Evolutionary conservation across 495 filamentous ascomycete species (phyloP).

Genomic region (Glutinoglossum americanum): DNA sequence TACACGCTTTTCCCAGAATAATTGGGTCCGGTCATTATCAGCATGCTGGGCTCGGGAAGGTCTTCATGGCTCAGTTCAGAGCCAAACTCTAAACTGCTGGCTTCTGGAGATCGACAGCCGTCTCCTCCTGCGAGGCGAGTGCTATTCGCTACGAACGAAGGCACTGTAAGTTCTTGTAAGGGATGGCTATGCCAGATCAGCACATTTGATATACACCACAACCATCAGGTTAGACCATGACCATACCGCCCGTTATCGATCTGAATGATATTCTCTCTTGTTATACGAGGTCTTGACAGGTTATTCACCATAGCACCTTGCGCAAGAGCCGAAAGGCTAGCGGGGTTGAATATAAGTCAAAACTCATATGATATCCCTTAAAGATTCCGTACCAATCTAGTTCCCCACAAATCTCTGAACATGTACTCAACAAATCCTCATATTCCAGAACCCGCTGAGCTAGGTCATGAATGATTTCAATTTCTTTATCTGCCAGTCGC

Average conservation of each 20-base stretch:
- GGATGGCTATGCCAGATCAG: conserved; percentile 35
- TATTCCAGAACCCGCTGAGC: conserved; percentile 49
- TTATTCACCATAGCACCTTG: conserved; percentile 58
- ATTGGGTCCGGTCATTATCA: conserved; percentile 82
- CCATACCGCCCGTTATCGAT: too few relatives aligned
- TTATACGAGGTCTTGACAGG: conserved; percentile 48
- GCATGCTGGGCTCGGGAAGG: conserved; percentile 36
- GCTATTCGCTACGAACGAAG: conserved; percentile 74
- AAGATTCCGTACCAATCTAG: conserved; percentile 40
- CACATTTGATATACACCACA: too few relatives aligned
- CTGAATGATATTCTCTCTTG: conserved; percentile 28
- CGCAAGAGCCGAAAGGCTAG: conserved; percentile 59
- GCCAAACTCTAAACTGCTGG: not conserved
- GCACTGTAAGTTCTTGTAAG: conserved; percentile 71
- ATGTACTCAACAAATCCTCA: conserved; percentile 39
- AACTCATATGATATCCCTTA: not conserved
- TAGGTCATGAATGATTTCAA: conserved; percentile 70
- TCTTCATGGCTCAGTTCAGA: conserved; percentile 5
- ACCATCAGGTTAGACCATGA: too few relatives aligned
- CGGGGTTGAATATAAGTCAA: conserved; percentile 5
- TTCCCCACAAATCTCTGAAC: conserved; percentile 65
- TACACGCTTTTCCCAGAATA: conserved; percentile 94
- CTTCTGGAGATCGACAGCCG: conserved; percentile 11
- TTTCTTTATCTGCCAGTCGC: conserved; percentile 49
- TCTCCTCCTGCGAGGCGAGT: conserved; percentile 44